These are phyloP conservation scores for Talaromyces trachyspermus DNA, from an alignment of 495 filamentous ascomycete species.

Conservation along the genomic window DNA sequence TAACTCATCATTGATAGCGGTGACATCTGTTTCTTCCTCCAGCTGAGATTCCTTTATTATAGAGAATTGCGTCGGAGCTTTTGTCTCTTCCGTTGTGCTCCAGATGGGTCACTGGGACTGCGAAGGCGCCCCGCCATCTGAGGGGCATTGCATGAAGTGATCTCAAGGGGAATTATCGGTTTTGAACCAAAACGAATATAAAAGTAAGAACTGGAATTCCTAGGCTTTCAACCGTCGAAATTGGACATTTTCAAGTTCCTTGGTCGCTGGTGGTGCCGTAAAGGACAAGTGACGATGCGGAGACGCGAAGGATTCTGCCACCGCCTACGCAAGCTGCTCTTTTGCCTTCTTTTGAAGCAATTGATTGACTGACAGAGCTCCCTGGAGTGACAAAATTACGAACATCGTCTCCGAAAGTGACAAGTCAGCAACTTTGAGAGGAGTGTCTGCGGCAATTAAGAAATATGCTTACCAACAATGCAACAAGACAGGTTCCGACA, in stretches of 20 bases:
- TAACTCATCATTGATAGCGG: conserved; percentile 41
- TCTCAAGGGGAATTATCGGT: neutral
- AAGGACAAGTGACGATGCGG: neutral
- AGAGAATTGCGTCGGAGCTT: conserved; percentile 9
- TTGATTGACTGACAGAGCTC: conserved; percentile 3
- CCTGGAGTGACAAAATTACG: neutral
- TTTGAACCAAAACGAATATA: neutral
- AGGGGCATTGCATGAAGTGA: conserved; percentile 16
- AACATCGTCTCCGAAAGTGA: neutral
- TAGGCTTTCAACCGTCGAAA: neutral
- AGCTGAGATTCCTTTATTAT: no score
- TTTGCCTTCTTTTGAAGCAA: neutral
- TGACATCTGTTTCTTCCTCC: conserved; percentile 16
- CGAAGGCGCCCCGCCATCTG: conserved; percentile 26
- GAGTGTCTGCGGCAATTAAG: neutral
- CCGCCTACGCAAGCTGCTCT: conserved; percentile 3
- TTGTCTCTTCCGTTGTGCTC: conserved; percentile 13
- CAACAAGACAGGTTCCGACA: neutral
- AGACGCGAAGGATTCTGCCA: conserved; percentile 6
- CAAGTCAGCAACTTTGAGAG: neutral
- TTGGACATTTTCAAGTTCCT: no score
- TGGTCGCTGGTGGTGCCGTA: neutral
- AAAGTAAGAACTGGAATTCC: neutral
- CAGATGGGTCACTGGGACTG: conserved; percentile 37
- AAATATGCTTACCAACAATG: neutral